Conservation (phyloP, 2,329 filamentous ascomycete species). For the Ascochyta koolunga region DNA sequence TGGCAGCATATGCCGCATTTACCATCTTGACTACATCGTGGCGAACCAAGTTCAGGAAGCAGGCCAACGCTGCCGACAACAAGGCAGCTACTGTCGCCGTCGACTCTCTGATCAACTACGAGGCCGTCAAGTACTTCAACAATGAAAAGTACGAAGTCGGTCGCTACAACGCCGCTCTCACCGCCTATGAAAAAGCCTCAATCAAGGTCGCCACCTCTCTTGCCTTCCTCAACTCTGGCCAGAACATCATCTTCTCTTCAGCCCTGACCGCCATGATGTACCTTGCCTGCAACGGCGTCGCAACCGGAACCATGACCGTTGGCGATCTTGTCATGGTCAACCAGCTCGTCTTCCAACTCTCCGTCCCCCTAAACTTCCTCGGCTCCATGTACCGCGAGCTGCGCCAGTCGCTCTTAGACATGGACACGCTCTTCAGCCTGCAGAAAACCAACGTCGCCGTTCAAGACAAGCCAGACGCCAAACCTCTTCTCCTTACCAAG, state of each 20-base stretch:
- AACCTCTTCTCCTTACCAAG: constrained; percentile 73
- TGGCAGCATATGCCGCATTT: constrained; percentile 94
- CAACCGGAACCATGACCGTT: constrained; percentile 79
- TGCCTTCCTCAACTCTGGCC: constrained; percentile 89
- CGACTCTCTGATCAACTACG: constrained; percentile 97
- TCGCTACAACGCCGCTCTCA: constrained; percentile 85
- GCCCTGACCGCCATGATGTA: constrained; percentile 99
- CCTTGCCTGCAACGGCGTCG: constrained; percentile 87
- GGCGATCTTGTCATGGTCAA: constrained; percentile 99
- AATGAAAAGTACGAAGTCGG: constrained; percentile 94
- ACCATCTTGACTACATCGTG: constrained; percentile 96
- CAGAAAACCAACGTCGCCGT: constrained; percentile 95
- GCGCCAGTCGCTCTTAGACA: constrained; percentile 91
- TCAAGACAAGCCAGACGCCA: constrained; percentile 75
- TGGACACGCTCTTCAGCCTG: constrained; percentile 97
- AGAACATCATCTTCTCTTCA: constrained; percentile 96
- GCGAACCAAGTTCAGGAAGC: constrained; percentile 94
- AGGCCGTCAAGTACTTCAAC: constrained; percentile 99
- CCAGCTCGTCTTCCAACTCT: constrained; percentile 97
- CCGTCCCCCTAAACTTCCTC: constrained; percentile 94
- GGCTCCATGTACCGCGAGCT: constrained; percentile 98
- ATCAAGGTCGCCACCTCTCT: constrained; percentile 97
- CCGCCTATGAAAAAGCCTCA: constrained; percentile 87
- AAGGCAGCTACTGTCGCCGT: constrained; percentile 93
- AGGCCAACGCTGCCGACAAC: constrained; percentile 96